Conservation (phyloP, 2,329 filamentous ascomycete genomes). For the Sphaerostilbella broomeana region DNA sequence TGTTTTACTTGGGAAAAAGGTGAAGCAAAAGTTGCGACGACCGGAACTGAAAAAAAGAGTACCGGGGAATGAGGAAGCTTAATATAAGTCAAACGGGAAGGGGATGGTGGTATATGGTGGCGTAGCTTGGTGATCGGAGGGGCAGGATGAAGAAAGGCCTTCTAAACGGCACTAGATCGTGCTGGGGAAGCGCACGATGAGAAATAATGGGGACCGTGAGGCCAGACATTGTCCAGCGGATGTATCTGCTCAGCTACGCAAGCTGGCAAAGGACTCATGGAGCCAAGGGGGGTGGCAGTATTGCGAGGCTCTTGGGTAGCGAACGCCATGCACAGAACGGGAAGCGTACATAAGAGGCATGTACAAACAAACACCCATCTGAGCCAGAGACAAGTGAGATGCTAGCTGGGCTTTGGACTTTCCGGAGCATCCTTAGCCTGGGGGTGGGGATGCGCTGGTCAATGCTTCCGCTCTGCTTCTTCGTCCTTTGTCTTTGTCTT, state of each 20-base stretch:
- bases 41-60: not conserved
- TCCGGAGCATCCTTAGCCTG: slow-evolving; percentile 10
- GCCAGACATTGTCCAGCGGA: slow-evolving; percentile 9
- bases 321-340: slow-evolving; percentile 9
- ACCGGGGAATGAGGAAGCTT: slow-evolving; percentile 12
- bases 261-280: slow-evolving; percentile 4
- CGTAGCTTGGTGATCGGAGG: slow-evolving; percentile 9
- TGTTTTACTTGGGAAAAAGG: too few species aligned
- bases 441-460: slow-evolving; percentile 15
- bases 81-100: slow-evolving; percentile 13
- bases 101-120: slow-evolving; percentile 4
- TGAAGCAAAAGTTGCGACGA: too few species aligned
- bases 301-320: slow-evolving; percentile 9
- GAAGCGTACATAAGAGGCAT: slow-evolving; percentile 3
- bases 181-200: slow-evolving; percentile 10
- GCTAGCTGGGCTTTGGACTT: slow-evolving; percentile 4
- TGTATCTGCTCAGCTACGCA: slow-evolving; percentile 7
- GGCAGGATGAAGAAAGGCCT: slow-evolving; percentile 2
- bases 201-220: not conserved
- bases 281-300: slow-evolving; percentile 7
- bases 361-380: too few species aligned
- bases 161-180: slow-evolving; percentile 10
- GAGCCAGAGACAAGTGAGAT: not conserved
- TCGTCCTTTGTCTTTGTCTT: too few species aligned
- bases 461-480: slow-evolving; percentile 9